A percentile compares a stretch with the other conserved stretches of the same genome.
Conservation (phyloP, 2,329 filamentous ascomycete species). For the Ophiocordyceps robertsii region DNA sequence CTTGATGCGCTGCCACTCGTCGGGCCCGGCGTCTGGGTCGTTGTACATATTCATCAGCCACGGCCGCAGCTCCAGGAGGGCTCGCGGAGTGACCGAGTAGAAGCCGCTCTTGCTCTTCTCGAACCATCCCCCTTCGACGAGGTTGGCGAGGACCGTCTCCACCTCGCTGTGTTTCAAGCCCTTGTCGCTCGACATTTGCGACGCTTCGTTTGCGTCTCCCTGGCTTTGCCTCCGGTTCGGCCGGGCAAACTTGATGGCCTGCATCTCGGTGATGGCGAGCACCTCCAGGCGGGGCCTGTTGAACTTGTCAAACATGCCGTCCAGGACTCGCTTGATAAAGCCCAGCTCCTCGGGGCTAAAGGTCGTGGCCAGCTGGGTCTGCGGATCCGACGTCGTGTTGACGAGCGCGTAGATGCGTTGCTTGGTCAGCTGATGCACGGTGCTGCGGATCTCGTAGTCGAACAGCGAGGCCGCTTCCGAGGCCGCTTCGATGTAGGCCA, state of each 20-base stretch:
- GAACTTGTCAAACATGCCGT: conserved; percentile 82
- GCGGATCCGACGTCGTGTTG: conserved; percentile 72
- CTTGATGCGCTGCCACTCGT: conserved; percentile 66
- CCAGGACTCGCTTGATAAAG: conserved; percentile 76
- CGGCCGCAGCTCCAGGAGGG: conserved; percentile 68
- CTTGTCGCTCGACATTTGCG: conserved; percentile 26
- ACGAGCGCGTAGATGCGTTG: conserved; percentile 69
- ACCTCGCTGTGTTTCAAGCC: conserved; percentile 67
- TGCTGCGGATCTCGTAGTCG: conserved; percentile 76
- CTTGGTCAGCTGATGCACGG: conserved; percentile 52
- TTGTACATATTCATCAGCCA: conserved; percentile 91
- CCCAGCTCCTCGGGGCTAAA: conserved; percentile 74
- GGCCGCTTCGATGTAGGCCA: conserved; percentile 53
- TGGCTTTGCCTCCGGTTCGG: conserved; percentile 27
- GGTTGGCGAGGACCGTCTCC: conserved; percentile 52
- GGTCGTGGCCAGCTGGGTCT: conserved; percentile 77
- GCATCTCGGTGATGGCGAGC: conserved; percentile 67
- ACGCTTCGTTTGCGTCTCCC: conserved; percentile 13
- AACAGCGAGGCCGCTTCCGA: conserved; percentile 64
- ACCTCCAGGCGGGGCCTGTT: conserved; percentile 72
- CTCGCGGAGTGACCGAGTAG: conserved; percentile 64
- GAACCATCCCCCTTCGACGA: conserved; percentile 77
- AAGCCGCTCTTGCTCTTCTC: conserved; percentile 58
- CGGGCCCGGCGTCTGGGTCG: conserved; percentile 45
- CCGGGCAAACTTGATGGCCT: conserved; percentile 58